Evolutionary conservation across 345 rosid genomes (phyloP), one percentile per base, ranked within the genome.

Genomic region (Pistacia vera): DNA sequence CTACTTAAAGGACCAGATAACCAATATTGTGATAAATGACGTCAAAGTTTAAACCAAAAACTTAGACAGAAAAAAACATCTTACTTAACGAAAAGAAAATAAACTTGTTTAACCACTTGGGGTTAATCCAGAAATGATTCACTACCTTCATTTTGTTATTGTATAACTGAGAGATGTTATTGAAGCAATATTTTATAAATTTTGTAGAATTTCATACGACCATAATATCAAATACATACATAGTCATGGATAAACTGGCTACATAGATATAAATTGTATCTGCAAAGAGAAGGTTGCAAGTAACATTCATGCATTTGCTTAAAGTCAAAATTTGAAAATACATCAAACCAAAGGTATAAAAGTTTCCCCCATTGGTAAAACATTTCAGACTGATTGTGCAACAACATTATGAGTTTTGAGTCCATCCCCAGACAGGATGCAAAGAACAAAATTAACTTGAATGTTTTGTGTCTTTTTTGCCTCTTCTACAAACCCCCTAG

Each of bases 401-500:
- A 52, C 69, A 73, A 51, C 73, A 78, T 78, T 78, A 81, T 70
- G 81, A 82, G 83, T 76, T 83, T 76, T 33, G 17, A n/a, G 80
- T 80, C 87, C 87, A 86, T 72, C 86, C 87, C 28, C 36, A 68
- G 8, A 68, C 16, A 52, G 84, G 79, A 78, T 60, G 77, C 49
- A 82, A 79, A 76, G 71, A 81, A 84, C 86, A 67, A 80, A 83
- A 75, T 66, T 66, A 59, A 74, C 79, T 75, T 52, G 33, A 8
- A 44, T 13, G 4, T 16, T 28, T 52, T 73, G 66, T 67, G 68
- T 7, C 8, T 41, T 41, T 41, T 41, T 41, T 7, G 9, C 1
- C 6, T 41, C 54, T 11, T 48, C 83, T 69, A 73, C 54, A 75
- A 66, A 69, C 74, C 84, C 78, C 52, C 78, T 61, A 36, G 11